Base-by-base conservation (phyloP, 495 filamentous ascomycete species). In the Margaritispora aquatica region DNA sequence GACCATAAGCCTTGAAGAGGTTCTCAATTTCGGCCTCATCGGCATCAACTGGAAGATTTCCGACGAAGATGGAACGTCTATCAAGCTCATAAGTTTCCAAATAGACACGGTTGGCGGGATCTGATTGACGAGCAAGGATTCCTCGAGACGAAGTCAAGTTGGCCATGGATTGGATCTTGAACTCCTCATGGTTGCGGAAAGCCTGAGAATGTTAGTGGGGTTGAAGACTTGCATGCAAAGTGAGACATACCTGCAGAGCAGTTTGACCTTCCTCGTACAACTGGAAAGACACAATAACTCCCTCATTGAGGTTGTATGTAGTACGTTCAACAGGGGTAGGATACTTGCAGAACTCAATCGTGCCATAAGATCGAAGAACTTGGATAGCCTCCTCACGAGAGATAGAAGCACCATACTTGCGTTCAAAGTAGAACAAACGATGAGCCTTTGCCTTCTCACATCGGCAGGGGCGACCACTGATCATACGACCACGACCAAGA, bases 401-500 rank as follows among this genome's bases (percentile, higher is more conserved):
- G 51, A 80, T 68, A 2, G 63, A 57, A 10, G 64, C 50, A 44
- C 80, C 76, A 61, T 65, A 62, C 26, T 71, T 65, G 41, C 70
- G 73, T 34, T 74, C 81, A 44, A 84, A 58, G 27, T 81, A 73
- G 55, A 80, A 78, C 7, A 73, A 70, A 82, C 83, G 75, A 58
- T 84, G 80, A 36, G 81, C 80, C 59, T 77, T 77, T 26, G 82
- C 79, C 59, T 77, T 77, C 70, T 87, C 84, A 27, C 75, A 79
- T 8, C 84, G 80, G 72, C 79, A 81, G 11, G 77, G 72, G 38
- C 84, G 81, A n/a, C 79, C 80, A 51, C 76, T 68, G 54, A 87
- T 78, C 26, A 76, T 55, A 20, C 69, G 62, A 23, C 78, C 77
- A 11, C 71, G 73, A 26, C 76, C 82, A 15, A 74, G 50, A 9